Base-by-base conservation (phyloP, 108 stramenopile genomes). In the Schizochytrium sp. region DNA sequence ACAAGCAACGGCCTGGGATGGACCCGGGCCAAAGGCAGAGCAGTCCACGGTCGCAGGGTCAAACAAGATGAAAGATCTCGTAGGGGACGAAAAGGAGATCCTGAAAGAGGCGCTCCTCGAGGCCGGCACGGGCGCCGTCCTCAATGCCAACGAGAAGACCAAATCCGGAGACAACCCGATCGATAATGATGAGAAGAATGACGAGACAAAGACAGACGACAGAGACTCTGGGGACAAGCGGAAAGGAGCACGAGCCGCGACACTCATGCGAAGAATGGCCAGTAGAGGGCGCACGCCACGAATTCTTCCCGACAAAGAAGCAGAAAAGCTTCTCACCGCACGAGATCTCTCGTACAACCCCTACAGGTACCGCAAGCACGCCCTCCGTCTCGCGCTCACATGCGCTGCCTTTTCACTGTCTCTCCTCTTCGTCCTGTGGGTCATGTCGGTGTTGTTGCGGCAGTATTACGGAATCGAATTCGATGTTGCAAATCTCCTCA, bases 401-500 rank as follows among this genome's bases (percentile, higher is more conserved):
- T 21, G 45, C 51, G 6, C 23, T 12, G 19, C 4, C 10, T 47
- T 83, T 16, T 45, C 48, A 12, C n/a, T 47, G 19, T 12, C 23
- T 12, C 18, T 53, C 12, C 76, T 83, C 4, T 83, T 83, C 48
- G 10, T 83, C 19, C 51, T 83, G 10, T 83, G 76, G 76, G 51
- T 83, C 76, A 53, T 83, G 76, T 47, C 76, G 8, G 48, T 83
- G 18, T 28, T 83, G 6, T 23, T 83, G 76, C 76, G 51, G 12
- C 76, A 83, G n/a, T 83, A 83, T 23, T 83, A 83, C 48, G 76
- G 76, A 8, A 83, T 83, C 28, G 76, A 83, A 23, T 83, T 83
- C 4, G 76, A 83, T 45, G 48, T 83, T 34, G 45, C 76, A 6
- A 83, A 83, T 23, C 76, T 83, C 10, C 51, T 83, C 19, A 83